Base-by-base conservation (phyloP, 2,329 filamentous ascomycete species). In the Helotiales sp. region DNA sequence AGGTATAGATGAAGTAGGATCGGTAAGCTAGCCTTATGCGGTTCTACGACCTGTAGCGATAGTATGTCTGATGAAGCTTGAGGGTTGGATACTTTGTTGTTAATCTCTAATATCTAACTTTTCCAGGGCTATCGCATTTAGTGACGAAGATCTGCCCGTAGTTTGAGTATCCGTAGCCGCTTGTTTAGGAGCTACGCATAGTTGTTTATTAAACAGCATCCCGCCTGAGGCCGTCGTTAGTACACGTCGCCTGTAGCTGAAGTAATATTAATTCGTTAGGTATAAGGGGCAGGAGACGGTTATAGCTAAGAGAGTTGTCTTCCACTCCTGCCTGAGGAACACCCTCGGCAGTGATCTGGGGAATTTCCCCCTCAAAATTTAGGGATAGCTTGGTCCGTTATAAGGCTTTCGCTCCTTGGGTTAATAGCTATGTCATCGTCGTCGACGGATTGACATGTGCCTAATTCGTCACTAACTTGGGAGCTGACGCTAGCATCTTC, bases 51-150 rank as follows among this genome's bases (percentile, higher is more conserved):
- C 3, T 40, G 34, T 40, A 15, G 34, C 34, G 34, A 40, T n/a
- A n/a, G n/a, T 22, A 28, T 57, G 52, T 32, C 22, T 68, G 24
- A 62, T 65, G 20, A n/a, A n/a, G n/a, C n/a, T n/a, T n/a, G 13
- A 68, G 55, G 45, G 24, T 63, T 20, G 15, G 62, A 65, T 65
- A 8, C 47, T 57, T 57, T 65, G 32, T 40, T 40, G 26, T 65
- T 47, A 45, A 62, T 57, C 50, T 50, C 40, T 64, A 22, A 24
- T 45, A 68, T 40, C 43, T 58, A 26, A 57, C 34, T 65, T 30
- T 59, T 37, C 7, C 57, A 57, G 26, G 37, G 65, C 47, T 47
- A 40, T 6, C 34, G 55, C 63, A 24, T n/a, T 60, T 65, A 26
- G 47, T 24, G 30, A 63, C 5, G 50, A 37, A 63, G 26, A 26